A percentile compares a stretch with the other conserved stretches of the same genome.
phyloP scores from a whole-genome alignment of 176 grass and related monocot species.

The Oryza punctata region DNA sequence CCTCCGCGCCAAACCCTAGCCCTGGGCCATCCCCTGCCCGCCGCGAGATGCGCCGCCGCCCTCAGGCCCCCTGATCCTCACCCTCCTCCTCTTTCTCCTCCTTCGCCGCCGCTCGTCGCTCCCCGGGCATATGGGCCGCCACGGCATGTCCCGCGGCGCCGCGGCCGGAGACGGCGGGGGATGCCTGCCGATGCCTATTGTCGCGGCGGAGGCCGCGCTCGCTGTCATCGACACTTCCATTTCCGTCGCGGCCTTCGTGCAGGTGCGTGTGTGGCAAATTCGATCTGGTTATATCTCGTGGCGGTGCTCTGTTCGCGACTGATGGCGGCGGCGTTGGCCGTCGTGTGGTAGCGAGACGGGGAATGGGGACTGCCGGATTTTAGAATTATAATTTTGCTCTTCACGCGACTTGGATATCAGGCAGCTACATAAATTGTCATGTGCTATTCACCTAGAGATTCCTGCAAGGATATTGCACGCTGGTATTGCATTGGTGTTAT shows the following conservation, averaged over 20 bases:
- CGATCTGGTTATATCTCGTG: conserved; percentile 26
- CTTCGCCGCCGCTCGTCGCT: conserved; percentile 2
- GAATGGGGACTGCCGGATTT: neutral
- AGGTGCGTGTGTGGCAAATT: conserved; percentile 58
- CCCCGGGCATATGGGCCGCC: conserved; percentile 56
- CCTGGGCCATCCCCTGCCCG: conserved; percentile 9
- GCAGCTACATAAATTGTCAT: conserved; percentile 3
- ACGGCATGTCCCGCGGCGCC: conserved; percentile 17
- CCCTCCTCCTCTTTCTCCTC: neutral
- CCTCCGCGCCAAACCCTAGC: conserved; percentile 42
- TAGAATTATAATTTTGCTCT: conserved; percentile 16
- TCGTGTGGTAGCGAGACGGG: neutral
- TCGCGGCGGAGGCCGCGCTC: conserved; percentile 53
- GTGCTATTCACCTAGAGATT: conserved; percentile 3
- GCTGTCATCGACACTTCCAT: conserved; percentile 63
- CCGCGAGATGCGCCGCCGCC: conserved; percentile 35
- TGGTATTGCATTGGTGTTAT: conserved; percentile 16
- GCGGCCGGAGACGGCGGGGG: conserved; percentile 43
- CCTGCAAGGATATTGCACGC: neutral
- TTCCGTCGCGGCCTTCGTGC: conserved; percentile 67
- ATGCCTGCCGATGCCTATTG: conserved; percentile 65
- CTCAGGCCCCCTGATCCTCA: conserved; percentile 31
- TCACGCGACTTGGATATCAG: neutral
- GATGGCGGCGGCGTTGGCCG: neutral
- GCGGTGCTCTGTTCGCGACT: neutral